Evolutionary conservation across 768 basidiomycete genomes (phyloP), one percentile per base, ranked within the genome.

Genomic region (Podaxis sp.): DNA sequence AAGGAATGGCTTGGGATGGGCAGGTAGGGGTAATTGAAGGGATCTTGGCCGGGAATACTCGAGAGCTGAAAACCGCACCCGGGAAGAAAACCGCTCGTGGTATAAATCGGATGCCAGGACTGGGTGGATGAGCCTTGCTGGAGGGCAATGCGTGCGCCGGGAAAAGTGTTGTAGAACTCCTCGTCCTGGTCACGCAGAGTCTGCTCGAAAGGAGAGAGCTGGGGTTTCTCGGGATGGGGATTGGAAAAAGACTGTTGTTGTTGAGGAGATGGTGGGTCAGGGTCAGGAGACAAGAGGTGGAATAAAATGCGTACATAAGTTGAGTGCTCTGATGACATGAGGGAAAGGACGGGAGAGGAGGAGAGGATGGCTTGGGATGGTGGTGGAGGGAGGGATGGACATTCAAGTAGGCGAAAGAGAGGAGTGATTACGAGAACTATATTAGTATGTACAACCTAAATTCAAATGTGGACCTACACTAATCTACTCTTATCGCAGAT

Each of bases 181-280:
- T 76, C 75, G 63, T 80, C 80, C 19, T 73, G 68, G 33, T 79
- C 75, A 33, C 71, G 65, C 64, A 76, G 69, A 61, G 73, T 76
- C 57, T 74, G 71, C 12, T 73, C 69, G 65, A 76, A 77, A 53
- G 61, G 40, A 33, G 64, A 56, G 24, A 59, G 56, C 36, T 36
- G 24, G 37, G 25, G 8, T 33, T 9, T 33, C 25, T 46, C 11
- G 17, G 38, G 27, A 9, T 17, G 27, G 17, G 15, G 19, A 49
- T 33, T 60, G 54, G 22, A n/a, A 37, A 17, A 19, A 6, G 43
- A 33, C 33, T 22, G 19, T 12, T 25, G 25, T 4, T 15, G 25
- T 25, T 22, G 63, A 6, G 36, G 53, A 15, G 36, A 12, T 43
- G 6, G 40, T 37, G 46, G 43, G 5, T 6, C 25, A 46, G 17